Base-by-base conservation (phyloP, 177 flowering plant species). In the Vitis hybrid region DNA sequence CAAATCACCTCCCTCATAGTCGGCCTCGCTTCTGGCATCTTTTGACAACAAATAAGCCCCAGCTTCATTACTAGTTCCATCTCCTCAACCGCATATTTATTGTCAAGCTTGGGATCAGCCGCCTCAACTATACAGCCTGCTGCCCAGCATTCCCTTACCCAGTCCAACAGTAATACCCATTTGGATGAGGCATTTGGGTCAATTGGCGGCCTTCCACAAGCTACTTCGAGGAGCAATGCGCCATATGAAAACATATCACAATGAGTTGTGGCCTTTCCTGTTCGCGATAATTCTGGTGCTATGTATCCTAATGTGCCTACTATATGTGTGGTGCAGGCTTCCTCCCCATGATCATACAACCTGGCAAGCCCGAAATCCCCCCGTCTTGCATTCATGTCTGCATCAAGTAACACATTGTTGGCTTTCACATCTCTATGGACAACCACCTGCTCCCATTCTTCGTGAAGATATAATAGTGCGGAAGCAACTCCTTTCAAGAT, bases 341-440 rank as follows among this genome's bases (percentile, higher is more conserved):
- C 15, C 10, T 69, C 51, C 0, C 81, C 86, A 48, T 79, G 85
- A 21, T 85, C 84, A 39, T 83, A 80, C 2, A 85, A 58, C 69
- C 84, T 75, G 0, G 92, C 89, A 3, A 87, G 86, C 0, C 92
- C 92, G 53, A 90, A 87, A 66, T 90, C 94, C 0, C 94, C 87
- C 10, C 88, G 63, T 15, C 84, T 62, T 0, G 79, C 83, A 45
- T 87, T 85, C 84, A 86, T 76, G 0, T 81, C 83, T 0, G 65
- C 78, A 51, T 88, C 94, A n/a, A 90, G 74, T 39, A 89, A 65
- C 2, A 88, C 86, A 62, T 89, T 89, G 75, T 86, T 82, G 0
- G 90, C 73, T 60, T 89, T 89, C 13, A 89, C 74, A 64, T 86
- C 91, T 22, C 94, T 59, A 39, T 80, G 90, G 22, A 85, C 60